phyloP scores from a whole-genome alignment of 2,329 filamentous ascomycete species.

The Paecilomyces variotii region DNA sequence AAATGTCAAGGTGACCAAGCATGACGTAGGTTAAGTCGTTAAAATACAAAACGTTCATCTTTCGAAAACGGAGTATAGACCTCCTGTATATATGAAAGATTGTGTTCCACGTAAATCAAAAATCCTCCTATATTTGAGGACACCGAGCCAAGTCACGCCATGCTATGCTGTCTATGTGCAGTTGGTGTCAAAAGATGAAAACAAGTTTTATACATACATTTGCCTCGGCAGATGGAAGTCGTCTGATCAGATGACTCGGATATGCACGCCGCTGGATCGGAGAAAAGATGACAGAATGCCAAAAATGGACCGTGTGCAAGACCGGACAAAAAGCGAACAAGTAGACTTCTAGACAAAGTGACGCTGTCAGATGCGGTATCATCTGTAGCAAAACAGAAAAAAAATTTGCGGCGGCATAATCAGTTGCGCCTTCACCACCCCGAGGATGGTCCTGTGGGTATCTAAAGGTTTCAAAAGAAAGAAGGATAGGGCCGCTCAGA shows the following conservation, averaged over 20 bases:
- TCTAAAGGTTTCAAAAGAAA: constrained; percentile 16
- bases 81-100: not conserved
- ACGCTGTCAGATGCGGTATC: not conserved
- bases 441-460: constrained; percentile 21
- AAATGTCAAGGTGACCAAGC: not conserved
- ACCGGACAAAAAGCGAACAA: not conserved
- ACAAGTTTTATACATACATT: not conserved
- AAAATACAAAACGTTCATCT: not conserved
- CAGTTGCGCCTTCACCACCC: not conserved
- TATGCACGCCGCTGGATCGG: not conserved
- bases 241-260: not conserved
- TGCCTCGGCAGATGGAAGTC: not conserved
- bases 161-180: not conserved
- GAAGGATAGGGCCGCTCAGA: not conserved
- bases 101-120: not conserved
- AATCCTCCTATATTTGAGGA: not conserved
- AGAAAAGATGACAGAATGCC: not conserved
- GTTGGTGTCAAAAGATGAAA: not conserved
- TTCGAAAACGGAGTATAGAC: not conserved
- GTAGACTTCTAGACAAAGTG: not conserved
- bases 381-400: not conserved
- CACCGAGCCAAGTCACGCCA: not conserved
- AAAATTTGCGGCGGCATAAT: not conserved
- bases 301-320: not conserved
- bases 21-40: not conserved